A percentile compares a stretch with the other conserved stretches of the same genome.
Conservation (phyloP, 2,329 filamentous ascomycete genomes). For the Hymenoscyphus linearis region DNA sequence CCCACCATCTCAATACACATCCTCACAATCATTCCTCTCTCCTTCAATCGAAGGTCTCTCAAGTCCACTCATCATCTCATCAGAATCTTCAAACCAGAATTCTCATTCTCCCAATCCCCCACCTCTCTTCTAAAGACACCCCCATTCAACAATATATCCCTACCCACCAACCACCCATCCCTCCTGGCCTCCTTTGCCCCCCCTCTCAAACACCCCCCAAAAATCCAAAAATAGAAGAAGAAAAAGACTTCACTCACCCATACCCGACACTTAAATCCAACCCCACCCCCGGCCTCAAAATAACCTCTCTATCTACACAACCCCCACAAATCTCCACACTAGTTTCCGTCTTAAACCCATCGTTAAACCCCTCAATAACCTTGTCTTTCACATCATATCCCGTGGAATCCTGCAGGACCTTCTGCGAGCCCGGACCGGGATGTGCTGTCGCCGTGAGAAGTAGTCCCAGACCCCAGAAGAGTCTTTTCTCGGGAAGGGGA, state of each 20-base stretch:
- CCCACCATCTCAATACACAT: background rate
- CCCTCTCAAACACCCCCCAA: background rate
- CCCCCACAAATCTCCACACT: constrained; percentile 2
- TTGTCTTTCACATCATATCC: too few species aligned
- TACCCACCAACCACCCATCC: too few species aligned
- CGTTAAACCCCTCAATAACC: background rate
- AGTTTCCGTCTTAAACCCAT: background rate
- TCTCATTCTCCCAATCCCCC: background rate
- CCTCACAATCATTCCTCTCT: background rate
- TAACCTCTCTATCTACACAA: constrained; percentile 11
- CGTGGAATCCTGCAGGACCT: too few species aligned
- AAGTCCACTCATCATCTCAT: too few species aligned
- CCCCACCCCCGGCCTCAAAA: constrained; percentile 11
- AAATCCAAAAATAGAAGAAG: background rate
- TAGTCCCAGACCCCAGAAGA: too few species aligned
- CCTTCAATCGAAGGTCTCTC: too few species aligned
- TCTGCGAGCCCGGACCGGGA: too few species aligned
- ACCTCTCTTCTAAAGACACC: too few species aligned
- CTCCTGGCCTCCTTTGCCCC: background rate
- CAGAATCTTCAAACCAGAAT: too few species aligned
- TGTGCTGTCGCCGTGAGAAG: too few species aligned
- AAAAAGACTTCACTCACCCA: constrained; percentile 13
- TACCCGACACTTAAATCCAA: constrained; percentile 14
- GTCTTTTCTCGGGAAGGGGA: too few species aligned
- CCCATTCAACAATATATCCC: too few species aligned